Conservation (phyloP, 1,139 yeast genomes). For the Diutina catenulata region DNA sequence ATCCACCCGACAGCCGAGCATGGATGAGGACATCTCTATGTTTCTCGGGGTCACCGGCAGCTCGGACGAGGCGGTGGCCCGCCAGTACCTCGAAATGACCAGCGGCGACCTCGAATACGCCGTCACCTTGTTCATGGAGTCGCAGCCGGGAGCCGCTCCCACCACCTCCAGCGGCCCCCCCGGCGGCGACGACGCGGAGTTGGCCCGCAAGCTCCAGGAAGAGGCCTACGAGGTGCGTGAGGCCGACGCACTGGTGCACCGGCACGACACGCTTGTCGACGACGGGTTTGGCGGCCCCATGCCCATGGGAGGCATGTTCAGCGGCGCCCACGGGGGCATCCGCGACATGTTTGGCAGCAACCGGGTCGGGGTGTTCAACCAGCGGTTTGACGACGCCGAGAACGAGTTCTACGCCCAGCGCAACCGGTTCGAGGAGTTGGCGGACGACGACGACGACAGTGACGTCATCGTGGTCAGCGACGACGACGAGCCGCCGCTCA, state of each 20-base stretch:
- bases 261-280: conserved; percentile 69
- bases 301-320: not conserved
- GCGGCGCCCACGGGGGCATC: conserved; percentile 12
- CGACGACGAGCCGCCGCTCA: conserved; percentile 19
- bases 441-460: conserved; percentile 6
- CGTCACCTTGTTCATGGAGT: conserved; percentile 72
- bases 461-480: conserved; percentile 9
- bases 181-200: conserved; percentile 39
- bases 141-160: conserved; percentile 17
- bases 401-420: conserved; percentile 8
- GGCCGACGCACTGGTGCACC: conserved; percentile 69
- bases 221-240: conserved; percentile 49
- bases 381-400: conserved; percentile 26
- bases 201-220: conserved; percentile 54
- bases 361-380: conserved; percentile 32
- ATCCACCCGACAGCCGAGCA: too few relatives aligned
- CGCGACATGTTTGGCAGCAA: conserved; percentile 28
- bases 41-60: conserved; percentile 82
- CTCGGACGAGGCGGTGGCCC: conserved; percentile 57
- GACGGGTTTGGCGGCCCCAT: conserved; percentile 7
- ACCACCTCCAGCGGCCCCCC: conserved; percentile 8
- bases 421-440: not conserved
- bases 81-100: conserved; percentile 68
- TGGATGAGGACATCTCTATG: conserved; percentile 51
- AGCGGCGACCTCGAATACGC: conserved; percentile 78